Base-by-base conservation (phyloP, 352 stramenopile genomes). In the Lagenidium sp. region DNA sequence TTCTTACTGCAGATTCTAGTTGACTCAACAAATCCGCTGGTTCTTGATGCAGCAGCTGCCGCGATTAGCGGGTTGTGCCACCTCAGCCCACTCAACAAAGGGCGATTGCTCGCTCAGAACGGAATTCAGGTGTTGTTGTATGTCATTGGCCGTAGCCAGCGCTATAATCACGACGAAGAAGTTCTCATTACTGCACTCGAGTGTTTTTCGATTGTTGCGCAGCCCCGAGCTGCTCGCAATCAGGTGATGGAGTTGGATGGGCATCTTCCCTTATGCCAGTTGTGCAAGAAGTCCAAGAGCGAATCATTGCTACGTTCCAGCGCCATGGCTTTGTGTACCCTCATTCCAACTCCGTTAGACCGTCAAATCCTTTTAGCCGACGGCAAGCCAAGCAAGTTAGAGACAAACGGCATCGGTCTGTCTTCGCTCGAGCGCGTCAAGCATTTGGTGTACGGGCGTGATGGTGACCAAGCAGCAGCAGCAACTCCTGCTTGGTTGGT, bases 51-150 rank as follows among this genome's bases (percentile, higher is more conserved):
- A 5, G 69, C 49, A 13, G 65, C 61, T 0, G 59, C 63, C 4
- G 67, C 70, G 21, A 34, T 89, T 23, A 61, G 60, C 42, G 65
- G 62, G n/a, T 54, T 89, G 4, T 86, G 73, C 35, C 61, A 85
- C 36, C 46, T 65, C 12, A 86, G 69, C 19, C 68, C 66, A 18
- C 58, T 82, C 21, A 89, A 89, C 44, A 89, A 86, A 41, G 51
- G 57, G 26, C 73, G 77, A 19, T 56, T 77, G 4, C 51, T 55
- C 0, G 66, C 68, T 0, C 77, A 86, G 31, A 89, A 86, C 48
- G 77, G 77, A 4, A 40, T 89, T 11, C 68, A 82, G 11, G 76
- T 86, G n/a, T 39, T 85, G 26, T 29, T 89, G 20, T 89, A 84
- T 34, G 66, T 76, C 6, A 47, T 78, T 16, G 40, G 50, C 15